phyloP scores from a whole-genome alignment of 148 eudicot genomes.

The Euryodendron excelsum region DNA sequence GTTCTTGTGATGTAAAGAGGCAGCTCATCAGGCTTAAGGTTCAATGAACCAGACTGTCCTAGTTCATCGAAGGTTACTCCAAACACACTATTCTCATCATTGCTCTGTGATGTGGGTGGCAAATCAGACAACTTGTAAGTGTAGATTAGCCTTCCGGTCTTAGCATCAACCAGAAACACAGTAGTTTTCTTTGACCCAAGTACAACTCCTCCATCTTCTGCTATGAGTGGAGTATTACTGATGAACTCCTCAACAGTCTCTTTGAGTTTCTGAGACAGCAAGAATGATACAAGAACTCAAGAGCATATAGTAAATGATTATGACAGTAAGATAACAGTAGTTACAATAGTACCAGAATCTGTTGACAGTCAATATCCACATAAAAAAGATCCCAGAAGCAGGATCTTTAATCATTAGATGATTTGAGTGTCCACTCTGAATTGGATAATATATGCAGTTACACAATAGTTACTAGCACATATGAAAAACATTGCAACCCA shows the following conservation, averaged over 20 bases:
- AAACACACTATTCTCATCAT: slow-evolving; percentile 16
- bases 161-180: slow-evolving; percentile 72
- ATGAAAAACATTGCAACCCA: too few relatives aligned
- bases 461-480: background rate
- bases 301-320: background rate
- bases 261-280: slow-evolving; percentile 52
- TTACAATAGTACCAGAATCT: background rate
- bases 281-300: background rate
- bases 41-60: slow-evolving; percentile 36
- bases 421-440: background rate
- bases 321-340: background rate
- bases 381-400: background rate
- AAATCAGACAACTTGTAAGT: slow-evolving; percentile 38
- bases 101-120: slow-evolving; percentile 19
- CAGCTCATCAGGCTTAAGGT: slow-evolving; percentile 38
- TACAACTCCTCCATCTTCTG: slow-evolving; percentile 72
- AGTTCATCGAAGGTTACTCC: slow-evolving; percentile 18
- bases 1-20: slow-evolving; percentile 80
- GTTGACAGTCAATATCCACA: too few relatives aligned
- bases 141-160: slow-evolving; percentile 66
- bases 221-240: slow-evolving; percentile 60
- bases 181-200: slow-evolving; percentile 79
- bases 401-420: background rate
- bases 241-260: slow-evolving; percentile 56
- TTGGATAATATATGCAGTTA: background rate